Evolutionary conservation across 1,139 yeast genomes (phyloP).

Genomic region (Diutina pseudorugosa): DNA sequence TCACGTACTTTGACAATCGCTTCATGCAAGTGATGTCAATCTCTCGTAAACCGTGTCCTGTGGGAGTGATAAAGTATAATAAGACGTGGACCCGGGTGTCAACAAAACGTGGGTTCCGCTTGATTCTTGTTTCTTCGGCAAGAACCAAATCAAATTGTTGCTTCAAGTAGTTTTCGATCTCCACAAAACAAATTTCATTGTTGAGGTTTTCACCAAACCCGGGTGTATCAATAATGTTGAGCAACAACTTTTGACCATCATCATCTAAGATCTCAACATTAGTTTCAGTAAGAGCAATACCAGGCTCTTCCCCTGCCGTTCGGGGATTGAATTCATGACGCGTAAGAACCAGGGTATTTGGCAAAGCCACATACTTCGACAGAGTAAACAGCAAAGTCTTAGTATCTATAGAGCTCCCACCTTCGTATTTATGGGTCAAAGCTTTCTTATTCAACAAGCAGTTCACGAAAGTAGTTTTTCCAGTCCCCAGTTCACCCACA

Average conservation of each 20-base stretch:
- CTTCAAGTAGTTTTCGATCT: conserved; percentile 56
- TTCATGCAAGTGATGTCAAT: conserved; percentile 69
- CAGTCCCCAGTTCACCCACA: conserved; percentile 19
- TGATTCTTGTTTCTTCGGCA: conserved; percentile 82
- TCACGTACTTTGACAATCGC: conserved; percentile 66
- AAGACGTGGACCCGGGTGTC: conserved; percentile 69
- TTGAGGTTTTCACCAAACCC: conserved; percentile 68
- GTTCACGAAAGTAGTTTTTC: conserved; percentile 17
- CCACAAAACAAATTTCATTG: conserved; percentile 49
- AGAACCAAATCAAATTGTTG: conserved; percentile 88
- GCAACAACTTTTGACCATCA: conserved; percentile 57
- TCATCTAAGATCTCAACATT: conserved; percentile 60
- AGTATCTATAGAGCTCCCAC: conserved; percentile 20
- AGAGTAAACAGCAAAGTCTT: conserved; percentile 38
- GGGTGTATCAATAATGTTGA: conserved; percentile 64
- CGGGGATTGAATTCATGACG: conserved; percentile 30
- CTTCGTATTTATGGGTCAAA: conserved; percentile 44
- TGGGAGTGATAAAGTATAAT: conserved; percentile 59
- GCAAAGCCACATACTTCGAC: conserved; percentile 30
- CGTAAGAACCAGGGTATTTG: conserved; percentile 31
- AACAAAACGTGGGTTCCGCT: conserved; percentile 73
- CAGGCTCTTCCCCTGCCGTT: conserved; percentile 41
- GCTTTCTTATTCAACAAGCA: conserved; percentile 55
- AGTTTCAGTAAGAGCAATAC: conserved; percentile 56
- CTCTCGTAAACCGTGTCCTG: conserved; percentile 71